phyloP scores from a whole-genome alignment of 805 yeast species.

The Saturnispora sanitii region DNA sequence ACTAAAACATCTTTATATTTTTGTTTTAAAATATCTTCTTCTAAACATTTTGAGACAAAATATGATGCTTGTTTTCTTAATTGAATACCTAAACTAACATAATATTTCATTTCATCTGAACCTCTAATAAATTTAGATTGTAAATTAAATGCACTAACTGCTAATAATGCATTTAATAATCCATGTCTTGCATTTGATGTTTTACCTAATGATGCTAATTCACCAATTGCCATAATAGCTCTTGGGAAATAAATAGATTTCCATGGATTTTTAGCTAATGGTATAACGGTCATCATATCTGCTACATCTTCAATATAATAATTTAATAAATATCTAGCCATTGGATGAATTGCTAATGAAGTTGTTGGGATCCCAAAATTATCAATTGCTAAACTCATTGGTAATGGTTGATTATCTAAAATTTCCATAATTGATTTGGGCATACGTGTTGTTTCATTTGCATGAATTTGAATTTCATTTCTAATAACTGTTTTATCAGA shows the following conservation, averaged over 20 bases:
- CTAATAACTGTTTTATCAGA: slow-evolving; percentile 19
- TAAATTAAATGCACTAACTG: slow-evolving; percentile 73
- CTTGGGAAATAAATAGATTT: slow-evolving; percentile 76
- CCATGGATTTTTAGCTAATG: slow-evolving; percentile 76
- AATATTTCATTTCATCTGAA: slow-evolving; percentile 58
- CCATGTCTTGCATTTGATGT: slow-evolving; percentile 74
- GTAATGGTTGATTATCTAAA: slow-evolving; percentile 32
- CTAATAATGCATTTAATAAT: slow-evolving; percentile 64
- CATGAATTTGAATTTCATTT: slow-evolving; percentile 24
- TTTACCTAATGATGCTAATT: slow-evolving; percentile 59
- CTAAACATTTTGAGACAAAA: slow-evolving; percentile 52
- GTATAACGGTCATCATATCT: slow-evolving; percentile 58
- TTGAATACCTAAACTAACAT: slow-evolving; percentile 61
- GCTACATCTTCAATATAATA: slow-evolving; percentile 71
- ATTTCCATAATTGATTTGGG: slow-evolving; percentile 47
- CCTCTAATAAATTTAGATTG: slow-evolving; percentile 63
- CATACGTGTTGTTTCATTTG: slow-evolving; percentile 33
- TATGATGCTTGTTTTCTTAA: slow-evolving; percentile 65
- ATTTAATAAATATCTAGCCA: slow-evolving; percentile 61
- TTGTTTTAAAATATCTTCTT: slow-evolving; percentile 41
- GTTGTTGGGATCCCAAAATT: slow-evolving; percentile 44
- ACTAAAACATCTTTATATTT: slow-evolving; percentile 78
- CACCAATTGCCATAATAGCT: slow-evolving; percentile 76
- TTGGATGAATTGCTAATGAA: slow-evolving; percentile 55
- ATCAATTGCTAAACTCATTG: slow-evolving; percentile 34